phyloP scores from a whole-genome alignment of 345 rosid species.

The Eucalyptus marginata region DNA sequence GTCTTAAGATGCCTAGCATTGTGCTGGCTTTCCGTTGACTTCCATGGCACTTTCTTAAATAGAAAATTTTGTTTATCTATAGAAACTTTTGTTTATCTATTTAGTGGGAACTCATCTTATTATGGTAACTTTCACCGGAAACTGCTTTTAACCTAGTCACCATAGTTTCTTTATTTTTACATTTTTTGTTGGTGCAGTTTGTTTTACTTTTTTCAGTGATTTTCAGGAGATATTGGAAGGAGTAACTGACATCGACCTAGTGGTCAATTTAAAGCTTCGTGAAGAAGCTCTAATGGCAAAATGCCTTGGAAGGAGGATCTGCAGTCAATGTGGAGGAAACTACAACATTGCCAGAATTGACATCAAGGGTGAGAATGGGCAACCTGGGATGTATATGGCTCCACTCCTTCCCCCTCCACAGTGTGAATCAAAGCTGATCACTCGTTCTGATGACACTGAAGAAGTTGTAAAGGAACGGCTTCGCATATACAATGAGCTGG shows the following conservation, averaged over 20 bases:
- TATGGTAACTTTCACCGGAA: not conserved
- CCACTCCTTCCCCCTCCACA: conserved; percentile 93
- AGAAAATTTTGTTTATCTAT: not conserved
- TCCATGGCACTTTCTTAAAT: not conserved
- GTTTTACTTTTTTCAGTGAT: not conserved
- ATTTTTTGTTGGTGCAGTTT: not conserved
- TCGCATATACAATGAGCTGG: conserved; percentile 65
- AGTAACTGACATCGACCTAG: conserved; percentile 73
- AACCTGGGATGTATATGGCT: conserved; percentile 81
- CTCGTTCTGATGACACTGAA: conserved; percentile 84
- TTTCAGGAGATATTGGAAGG: conserved; percentile 85
- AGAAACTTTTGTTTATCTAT: not conserved
- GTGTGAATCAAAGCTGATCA: conserved; percentile 75
- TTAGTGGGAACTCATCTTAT: not conserved
- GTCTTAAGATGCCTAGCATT: not conserved
- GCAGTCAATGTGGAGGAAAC: conserved; percentile 85
- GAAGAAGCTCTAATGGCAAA: conserved; percentile 90
- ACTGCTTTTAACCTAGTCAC: not conserved
- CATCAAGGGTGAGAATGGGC: conserved; percentile 69
- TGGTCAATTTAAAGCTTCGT: conserved; percentile 70
- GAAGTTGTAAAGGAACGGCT: conserved; percentile 87
- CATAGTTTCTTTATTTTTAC: not conserved
- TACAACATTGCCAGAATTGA: conserved; percentile 83
- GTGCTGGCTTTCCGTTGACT: not conserved
- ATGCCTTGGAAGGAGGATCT: conserved; percentile 93